Conservation (phyloP, 2,329 filamentous ascomycete genomes). For the Microascus cirrosus region DNA sequence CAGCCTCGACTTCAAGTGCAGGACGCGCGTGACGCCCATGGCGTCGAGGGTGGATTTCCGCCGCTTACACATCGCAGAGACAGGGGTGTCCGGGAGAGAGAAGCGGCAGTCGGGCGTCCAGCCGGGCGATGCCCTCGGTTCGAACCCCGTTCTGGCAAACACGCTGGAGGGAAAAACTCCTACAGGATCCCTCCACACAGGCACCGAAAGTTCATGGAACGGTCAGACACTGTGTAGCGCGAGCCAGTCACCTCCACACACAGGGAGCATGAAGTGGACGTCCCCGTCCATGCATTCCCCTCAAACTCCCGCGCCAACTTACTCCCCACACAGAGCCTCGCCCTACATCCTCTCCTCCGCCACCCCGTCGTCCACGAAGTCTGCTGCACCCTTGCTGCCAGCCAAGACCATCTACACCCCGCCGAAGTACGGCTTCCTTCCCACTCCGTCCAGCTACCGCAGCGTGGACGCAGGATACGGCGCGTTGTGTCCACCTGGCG, state of each 20-base stretch:
- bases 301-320: constrained; percentile 10
- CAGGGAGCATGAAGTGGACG: background rate
- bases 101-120: background rate
- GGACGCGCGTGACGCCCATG: constrained; percentile 28
- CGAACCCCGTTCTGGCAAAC: constrained; percentile 6
- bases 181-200: background rate
- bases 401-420: background rate
- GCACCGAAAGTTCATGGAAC: background rate
- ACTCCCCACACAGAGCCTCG: constrained; percentile 10
- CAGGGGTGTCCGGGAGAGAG: background rate
- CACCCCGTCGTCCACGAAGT: constrained; percentile 20
- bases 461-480: background rate
- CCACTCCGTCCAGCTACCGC: background rate
- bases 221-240: background rate
- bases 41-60: constrained; percentile 19
- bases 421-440: background rate
- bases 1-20: constrained; percentile 39
- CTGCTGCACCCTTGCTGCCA: constrained; percentile 22
- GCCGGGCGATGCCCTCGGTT: constrained; percentile 7
- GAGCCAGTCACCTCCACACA: background rate
- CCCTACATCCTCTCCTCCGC: background rate
- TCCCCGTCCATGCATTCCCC: background rate
- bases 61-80: constrained; percentile 10
- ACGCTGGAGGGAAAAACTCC: background rate
- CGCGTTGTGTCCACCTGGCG: background rate